Conservation (phyloP, 345 rosid species). For the Populus simonii region DNA sequence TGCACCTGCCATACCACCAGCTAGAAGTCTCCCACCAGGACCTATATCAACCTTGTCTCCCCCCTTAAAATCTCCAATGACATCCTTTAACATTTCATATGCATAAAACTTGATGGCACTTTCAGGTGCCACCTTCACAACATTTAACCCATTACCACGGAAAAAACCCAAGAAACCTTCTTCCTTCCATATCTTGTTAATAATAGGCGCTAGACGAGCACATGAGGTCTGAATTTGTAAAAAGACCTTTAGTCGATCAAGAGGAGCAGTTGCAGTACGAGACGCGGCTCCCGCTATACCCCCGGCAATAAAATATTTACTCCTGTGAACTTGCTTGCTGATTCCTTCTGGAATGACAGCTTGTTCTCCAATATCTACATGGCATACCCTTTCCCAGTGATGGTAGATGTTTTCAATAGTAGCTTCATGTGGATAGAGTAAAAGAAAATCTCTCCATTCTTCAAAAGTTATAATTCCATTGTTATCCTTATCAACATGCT, state of each 20-base stretch:
- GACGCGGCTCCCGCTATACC: conserved; percentile 90
- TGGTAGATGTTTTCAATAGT: conserved; percentile 87
- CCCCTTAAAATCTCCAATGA: conserved; percentile 47
- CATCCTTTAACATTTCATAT: conserved; percentile 67
- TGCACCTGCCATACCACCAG: conserved; percentile 95
- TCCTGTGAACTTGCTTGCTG: conserved; percentile 66
- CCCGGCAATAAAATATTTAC: conserved; percentile 85
- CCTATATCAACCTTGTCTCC: conserved; percentile 57
- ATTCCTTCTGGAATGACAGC: conserved; percentile 82
- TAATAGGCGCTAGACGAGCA: conserved; percentile 57
- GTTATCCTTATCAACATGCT: conserved; percentile 86
- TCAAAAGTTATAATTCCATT: conserved; percentile 88
- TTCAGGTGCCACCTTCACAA: conserved; percentile 89
- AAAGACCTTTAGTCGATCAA: conserved; percentile 81
- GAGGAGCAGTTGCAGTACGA: conserved; percentile 86
- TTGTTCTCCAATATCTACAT: conserved; percentile 87
- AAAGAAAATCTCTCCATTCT: conserved; percentile 94
- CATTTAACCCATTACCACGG: conserved; percentile 80
- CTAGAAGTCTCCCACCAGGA: conserved; percentile 57
- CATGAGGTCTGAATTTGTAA: conserved; percentile 73
- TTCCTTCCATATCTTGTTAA: conserved; percentile 62
- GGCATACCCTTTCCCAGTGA: conserved; percentile 83
- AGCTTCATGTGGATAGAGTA: conserved; percentile 91
- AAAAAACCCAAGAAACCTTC: conserved; percentile 64
- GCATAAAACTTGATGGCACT: conserved; percentile 82